Base-by-base conservation (phyloP, 108 stramenopile genomes). In the Discostella pseudostelligera region DNA sequence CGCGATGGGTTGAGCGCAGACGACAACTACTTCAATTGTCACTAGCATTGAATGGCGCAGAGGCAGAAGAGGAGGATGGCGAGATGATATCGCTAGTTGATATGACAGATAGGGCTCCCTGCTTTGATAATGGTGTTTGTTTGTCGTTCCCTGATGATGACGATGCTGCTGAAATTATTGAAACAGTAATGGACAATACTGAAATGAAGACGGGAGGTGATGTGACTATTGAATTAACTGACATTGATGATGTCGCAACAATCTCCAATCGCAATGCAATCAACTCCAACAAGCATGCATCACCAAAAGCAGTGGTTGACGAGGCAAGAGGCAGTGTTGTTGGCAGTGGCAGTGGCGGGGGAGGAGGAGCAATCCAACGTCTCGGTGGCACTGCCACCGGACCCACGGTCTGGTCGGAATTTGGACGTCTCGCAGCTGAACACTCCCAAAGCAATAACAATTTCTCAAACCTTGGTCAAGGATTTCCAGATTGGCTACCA, bases 391-490 rank as follows among this genome's bases (percentile, higher is more conserved):
- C 46, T 39, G 65, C 20, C 24, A 67, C 85, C 21, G 84, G 79
- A 13, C 90, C 93, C 8, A 94, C 93, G 0, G 93, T 94, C 7
- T 94, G 93, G 93, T 85, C 84, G 8, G 88, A 91, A 74, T 94
- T 94, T 65, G 85, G 76, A 12, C 56, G 88, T 17, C 69, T 94
- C n/a, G 76, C 87, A 7, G 82, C 80, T 62, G 82, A 90, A 67
- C 53, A 78, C 29, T 21, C 26, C 12, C 28, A 35, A 4, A 8
- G 16, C 36, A 26, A 26, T 10, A 3, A 1, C 48, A 76, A 82
- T 14, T 61, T 87, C 3, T 86, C 87, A 42, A 94, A 94, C 67
- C 64, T 94, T 14, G 93, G 93, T 17, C 93, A 94, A 68, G 93
- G 70, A 36, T 94, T 87, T 77, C 92, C 92, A 12, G 85, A 88